Evolutionary conservation across 108 stramenopile species (phyloP).

Genomic region (Pseudonitzschia multiseries): DNA sequence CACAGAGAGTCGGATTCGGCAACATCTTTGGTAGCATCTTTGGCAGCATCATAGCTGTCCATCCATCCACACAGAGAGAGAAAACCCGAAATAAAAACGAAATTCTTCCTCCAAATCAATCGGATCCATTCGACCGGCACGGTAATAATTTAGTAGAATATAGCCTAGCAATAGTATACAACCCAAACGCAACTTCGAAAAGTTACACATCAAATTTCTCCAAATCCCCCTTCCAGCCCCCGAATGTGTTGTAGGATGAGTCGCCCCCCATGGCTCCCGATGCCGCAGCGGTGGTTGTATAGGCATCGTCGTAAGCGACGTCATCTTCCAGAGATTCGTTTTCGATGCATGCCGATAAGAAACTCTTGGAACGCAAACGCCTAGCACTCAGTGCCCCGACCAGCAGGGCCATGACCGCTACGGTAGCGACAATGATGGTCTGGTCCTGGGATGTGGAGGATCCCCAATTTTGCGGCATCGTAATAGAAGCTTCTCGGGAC

Average conservation of each 20-base stretch:
- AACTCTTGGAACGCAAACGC: constrained; percentile 47
- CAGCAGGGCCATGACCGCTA: constrained; percentile 81
- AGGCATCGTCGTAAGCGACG: constrained; percentile 55
- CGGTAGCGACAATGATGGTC: constrained; percentile 71
- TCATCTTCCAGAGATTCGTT: constrained; percentile 75
- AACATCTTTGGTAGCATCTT: too few species aligned
- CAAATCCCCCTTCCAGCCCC: constrained; percentile 68
- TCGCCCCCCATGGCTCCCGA: constrained; percentile 34
- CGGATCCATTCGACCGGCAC: not conserved
- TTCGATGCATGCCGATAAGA: constrained; percentile 70
- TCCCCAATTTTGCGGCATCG: constrained; percentile 25
- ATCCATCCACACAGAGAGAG: not conserved
- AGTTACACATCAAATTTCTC: constrained; percentile 86
- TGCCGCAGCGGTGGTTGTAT: constrained; percentile 35
- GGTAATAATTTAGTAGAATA: not conserved
- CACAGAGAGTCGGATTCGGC: too few species aligned
- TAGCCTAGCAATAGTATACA: not conserved
- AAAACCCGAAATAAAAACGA: not conserved
- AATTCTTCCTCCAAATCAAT: not conserved
- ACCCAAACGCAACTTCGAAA: not conserved
- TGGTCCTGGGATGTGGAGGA: constrained; percentile 47
- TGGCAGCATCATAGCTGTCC: not conserved
- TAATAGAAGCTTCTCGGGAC: not conserved
- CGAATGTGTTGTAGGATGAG: constrained; percentile 55
- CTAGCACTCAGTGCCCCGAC: constrained; percentile 74